Evolutionary conservation across 2,329 filamentous ascomycete species (phyloP).

Genomic region (Botrytis medusae): DNA sequence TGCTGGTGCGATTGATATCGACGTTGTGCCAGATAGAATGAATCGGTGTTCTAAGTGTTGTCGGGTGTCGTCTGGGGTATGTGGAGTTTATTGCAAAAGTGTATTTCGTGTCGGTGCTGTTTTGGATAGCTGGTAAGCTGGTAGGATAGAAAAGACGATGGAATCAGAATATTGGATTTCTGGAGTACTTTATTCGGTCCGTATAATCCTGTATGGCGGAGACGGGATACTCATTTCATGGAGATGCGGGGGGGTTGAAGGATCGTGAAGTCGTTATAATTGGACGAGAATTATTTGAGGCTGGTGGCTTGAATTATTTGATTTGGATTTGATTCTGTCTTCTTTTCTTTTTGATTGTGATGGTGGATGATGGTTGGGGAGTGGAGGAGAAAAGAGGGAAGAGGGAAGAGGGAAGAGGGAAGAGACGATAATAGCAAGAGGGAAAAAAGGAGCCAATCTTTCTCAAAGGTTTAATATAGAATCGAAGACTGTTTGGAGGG

Average conservation of each 20-base stretch:
- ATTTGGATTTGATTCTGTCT: not conserved
- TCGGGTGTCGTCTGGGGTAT: not conserved
- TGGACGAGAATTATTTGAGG: not conserved
- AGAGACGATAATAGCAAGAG: not conserved
- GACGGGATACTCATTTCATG: conserved; percentile 23
- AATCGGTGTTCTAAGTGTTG: not conserved
- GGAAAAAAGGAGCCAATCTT: not conserved
- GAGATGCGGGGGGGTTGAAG: conserved; percentile 21
- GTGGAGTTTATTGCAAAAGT: not conserved
- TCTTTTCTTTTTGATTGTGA: not conserved
- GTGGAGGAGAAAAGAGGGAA: too few species aligned
- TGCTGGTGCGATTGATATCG: not conserved
- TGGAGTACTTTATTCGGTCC: conserved; percentile 22
- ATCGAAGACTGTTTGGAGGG: not conserved
- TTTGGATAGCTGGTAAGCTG: not conserved
- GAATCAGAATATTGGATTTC: conserved; percentile 9
- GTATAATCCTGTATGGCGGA: conserved; percentile 23
- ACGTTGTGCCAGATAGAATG: not conserved
- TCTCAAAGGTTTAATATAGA: not conserved
- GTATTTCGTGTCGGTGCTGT: not conserved
- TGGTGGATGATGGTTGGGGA: not conserved
- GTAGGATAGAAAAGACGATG: not conserved
- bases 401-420: not conserved
- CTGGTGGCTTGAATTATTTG: not conserved
- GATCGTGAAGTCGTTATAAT: not conserved